These are phyloP conservation scores for Trichomonas tenax DNA, from an alignment of 208 protist genomes.

Conservation along the genomic window DNA sequence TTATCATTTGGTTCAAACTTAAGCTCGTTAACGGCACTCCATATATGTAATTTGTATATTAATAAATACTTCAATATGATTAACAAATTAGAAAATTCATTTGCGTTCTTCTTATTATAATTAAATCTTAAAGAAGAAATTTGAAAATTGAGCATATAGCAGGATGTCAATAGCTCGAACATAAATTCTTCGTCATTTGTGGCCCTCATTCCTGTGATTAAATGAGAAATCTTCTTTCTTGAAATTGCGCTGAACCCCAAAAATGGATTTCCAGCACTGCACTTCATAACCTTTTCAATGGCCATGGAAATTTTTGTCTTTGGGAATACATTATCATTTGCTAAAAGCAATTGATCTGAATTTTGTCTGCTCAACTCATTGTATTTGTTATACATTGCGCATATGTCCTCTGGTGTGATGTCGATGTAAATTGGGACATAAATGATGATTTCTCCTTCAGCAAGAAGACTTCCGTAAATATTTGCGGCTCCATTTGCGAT, in stretches of 20 bases:
- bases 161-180: background rate
- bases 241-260: background rate
- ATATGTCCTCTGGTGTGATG: background rate
- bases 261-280: background rate
- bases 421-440: background rate
- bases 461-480: background rate
- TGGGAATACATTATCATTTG: background rate
- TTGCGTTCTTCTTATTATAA: background rate
- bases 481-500: background rate
- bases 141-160: background rate
- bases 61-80: background rate
- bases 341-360: background rate
- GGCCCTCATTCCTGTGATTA: background rate
- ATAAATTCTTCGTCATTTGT: background rate
- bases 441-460: background rate
- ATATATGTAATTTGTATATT: background rate
- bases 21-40: no score
- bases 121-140: background rate
- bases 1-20: background rate
- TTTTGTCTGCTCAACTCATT: background rate
- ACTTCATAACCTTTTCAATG: background rate
- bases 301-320: background rate
- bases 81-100: background rate
- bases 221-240: background rate
- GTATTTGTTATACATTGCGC: background rate